Percentiles rank a stretch among this genome's conserved stretches.
These are phyloP conservation scores for Zygoascus biomembranicola DNA, from an alignment of 805 yeast genomes.

Conservation along the genomic window DNA sequence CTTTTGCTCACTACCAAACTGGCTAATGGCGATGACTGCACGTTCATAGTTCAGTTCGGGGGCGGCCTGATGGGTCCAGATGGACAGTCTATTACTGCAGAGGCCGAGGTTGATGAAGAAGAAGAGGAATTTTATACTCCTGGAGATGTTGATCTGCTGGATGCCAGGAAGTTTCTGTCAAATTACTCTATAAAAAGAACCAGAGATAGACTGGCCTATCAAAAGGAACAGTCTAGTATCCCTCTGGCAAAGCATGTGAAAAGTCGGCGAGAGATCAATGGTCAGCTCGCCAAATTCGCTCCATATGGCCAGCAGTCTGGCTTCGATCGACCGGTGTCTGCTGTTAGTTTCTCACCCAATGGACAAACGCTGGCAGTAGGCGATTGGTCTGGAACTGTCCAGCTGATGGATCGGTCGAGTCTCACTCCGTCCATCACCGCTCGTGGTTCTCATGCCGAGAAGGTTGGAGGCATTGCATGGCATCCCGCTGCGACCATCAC, in stretches of 20 bases:
- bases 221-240: constrained; percentile 26
- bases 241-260: constrained; percentile 38
- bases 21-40: constrained; percentile 16
- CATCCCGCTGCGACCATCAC: constrained; percentile 25
- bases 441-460: constrained; percentile 50
- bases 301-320: constrained; percentile 63
- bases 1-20: constrained; percentile 32
- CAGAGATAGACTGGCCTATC: constrained; percentile 32
- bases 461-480: constrained; percentile 69
- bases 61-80: constrained; percentile 9
- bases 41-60: constrained; percentile 10
- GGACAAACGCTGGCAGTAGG: constrained; percentile 47
- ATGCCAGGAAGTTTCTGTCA: constrained; percentile 47
- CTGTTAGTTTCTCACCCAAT: constrained; percentile 39
- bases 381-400: constrained; percentile 76
- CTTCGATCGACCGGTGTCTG: constrained; percentile 61
- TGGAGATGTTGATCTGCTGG: constrained; percentile 47
- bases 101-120: constrained; percentile 35
- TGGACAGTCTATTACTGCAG: constrained; percentile 6
- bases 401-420: constrained; percentile 36
- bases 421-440: constrained; percentile 25
- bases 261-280: constrained; percentile 38
- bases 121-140: constrained; percentile 85
- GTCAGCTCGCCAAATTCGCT: constrained; percentile 31
- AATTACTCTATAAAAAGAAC: constrained; percentile 43